Conservation (phyloP, 768 basidiomycete species). For the Mrakia blollopis region DNA sequence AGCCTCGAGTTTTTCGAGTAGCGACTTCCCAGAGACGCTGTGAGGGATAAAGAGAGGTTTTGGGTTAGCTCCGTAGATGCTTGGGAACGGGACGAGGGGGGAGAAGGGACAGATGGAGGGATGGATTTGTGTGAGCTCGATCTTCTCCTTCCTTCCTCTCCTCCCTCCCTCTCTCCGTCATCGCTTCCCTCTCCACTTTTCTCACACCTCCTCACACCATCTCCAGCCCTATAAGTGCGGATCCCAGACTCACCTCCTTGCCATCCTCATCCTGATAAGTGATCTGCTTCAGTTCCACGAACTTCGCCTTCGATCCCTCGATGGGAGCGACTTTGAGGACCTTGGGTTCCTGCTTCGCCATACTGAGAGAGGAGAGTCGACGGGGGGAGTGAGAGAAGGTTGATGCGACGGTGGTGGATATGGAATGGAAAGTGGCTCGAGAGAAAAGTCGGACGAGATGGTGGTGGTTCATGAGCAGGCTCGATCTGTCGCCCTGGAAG, state of each 20-base stretch:
- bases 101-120: no score
- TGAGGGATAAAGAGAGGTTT: no score
- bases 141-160: background rate
- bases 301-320: conserved; percentile 12
- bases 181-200: background rate
- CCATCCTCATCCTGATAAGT: conserved; percentile 20
- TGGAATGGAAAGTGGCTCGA: background rate
- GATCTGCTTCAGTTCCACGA: conserved; percentile 16
- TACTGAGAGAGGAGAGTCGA: background rate
- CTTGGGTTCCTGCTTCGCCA: background rate
- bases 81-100: no score
- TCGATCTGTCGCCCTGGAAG: no score
- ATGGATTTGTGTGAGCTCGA: background rate
- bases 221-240: no score
- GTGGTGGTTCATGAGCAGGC: background rate
- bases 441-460: background rate
- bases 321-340: background rate
- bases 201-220: background rate
- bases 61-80: no score
- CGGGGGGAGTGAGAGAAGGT: background rate
- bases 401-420: background rate
- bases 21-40: conserved; percentile 30
- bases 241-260: conserved; percentile 14
- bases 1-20: conserved; percentile 15
- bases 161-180: background rate